Percentiles rank a stretch among this genome's conserved stretches.
These are phyloP conservation scores for Calycina herbarum DNA, from an alignment of 2,329 filamentous ascomycete species.

Conservation along the genomic window DNA sequence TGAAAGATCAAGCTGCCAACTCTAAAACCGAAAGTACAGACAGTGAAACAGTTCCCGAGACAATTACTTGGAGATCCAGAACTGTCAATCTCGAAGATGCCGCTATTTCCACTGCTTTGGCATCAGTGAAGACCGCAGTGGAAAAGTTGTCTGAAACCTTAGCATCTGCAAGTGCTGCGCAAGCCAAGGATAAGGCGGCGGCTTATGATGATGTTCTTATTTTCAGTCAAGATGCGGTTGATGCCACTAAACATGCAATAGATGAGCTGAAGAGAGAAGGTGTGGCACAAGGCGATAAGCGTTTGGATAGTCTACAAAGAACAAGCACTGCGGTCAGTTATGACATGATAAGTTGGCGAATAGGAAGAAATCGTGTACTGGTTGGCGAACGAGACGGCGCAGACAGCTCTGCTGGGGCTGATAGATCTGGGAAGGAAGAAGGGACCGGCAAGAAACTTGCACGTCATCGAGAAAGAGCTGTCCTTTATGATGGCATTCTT, in stretches of 20 bases:
- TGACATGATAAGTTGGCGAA: conserved; percentile 89
- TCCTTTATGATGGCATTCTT: conserved; percentile 86
- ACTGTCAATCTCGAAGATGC: conserved; percentile 91
- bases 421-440: conserved; percentile 60
- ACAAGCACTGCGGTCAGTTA: conserved; percentile 93
- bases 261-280: conserved; percentile 86
- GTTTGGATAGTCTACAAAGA: conserved; percentile 91
- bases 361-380: conserved; percentile 87
- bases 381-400: conserved; percentile 82
- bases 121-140: conserved; percentile 60
- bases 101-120: conserved; percentile 82
- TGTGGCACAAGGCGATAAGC: conserved; percentile 76
- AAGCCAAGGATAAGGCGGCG: conserved; percentile 69
- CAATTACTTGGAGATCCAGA: conserved; percentile 81
- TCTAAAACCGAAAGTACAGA: conserved; percentile 51
- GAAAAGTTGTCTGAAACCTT: conserved; percentile 50
- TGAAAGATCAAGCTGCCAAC: conserved; percentile 57
- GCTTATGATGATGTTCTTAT: conserved; percentile 91
- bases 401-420: conserved; percentile 47
- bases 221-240: conserved; percentile 88
- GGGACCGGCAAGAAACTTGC: conserved; percentile 74
- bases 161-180: conserved; percentile 44
- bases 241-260: conserved; percentile 89
- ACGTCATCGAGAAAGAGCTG: conserved; percentile 80
- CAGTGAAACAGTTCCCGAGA: conserved; percentile 63